Conservation (phyloP, 345 rosid genomes). For the Lumnitzera littorea region DNA sequence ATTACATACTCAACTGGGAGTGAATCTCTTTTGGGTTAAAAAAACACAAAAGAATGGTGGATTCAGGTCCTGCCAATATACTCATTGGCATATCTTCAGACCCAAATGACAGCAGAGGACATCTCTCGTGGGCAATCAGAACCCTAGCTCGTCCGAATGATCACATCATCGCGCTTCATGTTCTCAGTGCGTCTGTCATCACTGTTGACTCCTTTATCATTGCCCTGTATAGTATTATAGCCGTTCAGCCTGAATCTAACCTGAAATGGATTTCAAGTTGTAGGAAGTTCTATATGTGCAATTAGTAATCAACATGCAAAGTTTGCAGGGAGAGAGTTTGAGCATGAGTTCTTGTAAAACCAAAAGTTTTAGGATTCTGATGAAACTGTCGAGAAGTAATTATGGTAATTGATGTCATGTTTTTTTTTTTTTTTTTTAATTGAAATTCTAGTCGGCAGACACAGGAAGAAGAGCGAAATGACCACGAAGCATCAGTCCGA, state of each 20-base stretch:
- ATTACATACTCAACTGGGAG: no score
- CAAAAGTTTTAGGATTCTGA: no score
- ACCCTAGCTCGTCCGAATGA: slow-evolving; percentile 68
- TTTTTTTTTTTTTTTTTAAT: background rate
- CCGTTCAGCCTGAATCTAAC: background rate
- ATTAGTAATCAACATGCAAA: no score
- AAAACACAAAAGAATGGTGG: slow-evolving; percentile 28
- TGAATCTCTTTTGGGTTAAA: no score
- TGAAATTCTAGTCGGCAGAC: slow-evolving; percentile 32
- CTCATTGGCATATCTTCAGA: slow-evolving; percentile 68
- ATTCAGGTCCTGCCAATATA: slow-evolving; percentile 41
- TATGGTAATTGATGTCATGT: background rate
- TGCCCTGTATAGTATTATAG: background rate
- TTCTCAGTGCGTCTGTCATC: slow-evolving; percentile 43
- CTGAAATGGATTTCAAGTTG: no score
- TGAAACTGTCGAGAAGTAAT: no score
- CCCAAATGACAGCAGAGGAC: slow-evolving; percentile 44
- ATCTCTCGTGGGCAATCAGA: slow-evolving; percentile 78
- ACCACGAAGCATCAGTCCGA: slow-evolving; percentile 28
- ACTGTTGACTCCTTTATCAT: background rate
- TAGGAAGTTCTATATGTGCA: no score
- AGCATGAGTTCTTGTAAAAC: no score
- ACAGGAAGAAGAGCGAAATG: slow-evolving; percentile 36
- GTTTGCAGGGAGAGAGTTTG: no score
- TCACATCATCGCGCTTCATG: slow-evolving; percentile 62